Evolutionary conservation across 1,284 basidiomycete species (phyloP).

Genomic region (Gomphus bonarii): DNA sequence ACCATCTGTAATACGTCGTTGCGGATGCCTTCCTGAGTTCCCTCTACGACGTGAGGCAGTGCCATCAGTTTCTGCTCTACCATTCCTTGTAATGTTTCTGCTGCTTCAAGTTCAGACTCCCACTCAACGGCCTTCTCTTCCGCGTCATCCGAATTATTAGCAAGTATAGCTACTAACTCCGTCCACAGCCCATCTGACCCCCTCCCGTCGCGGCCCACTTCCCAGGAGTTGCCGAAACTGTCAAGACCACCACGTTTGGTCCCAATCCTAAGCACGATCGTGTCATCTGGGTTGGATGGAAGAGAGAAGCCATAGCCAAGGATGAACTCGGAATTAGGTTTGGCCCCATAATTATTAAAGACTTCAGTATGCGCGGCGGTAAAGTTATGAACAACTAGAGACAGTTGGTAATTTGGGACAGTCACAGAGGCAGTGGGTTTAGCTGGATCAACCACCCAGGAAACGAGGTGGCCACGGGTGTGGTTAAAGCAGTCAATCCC

Average conservation of each 20-base stretch:
- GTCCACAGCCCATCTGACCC: conserved; percentile 53
- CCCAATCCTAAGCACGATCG: conserved; percentile 68
- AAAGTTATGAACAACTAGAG: conserved; percentile 36
- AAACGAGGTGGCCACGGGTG: conserved; percentile 57
- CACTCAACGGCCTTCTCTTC: conserved; percentile 30
- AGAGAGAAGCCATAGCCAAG: conserved; percentile 84
- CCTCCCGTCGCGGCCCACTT: conserved; percentile 46
- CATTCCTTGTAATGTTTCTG: conserved; percentile 34
- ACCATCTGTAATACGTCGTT: conserved; percentile 15
- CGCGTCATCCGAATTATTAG: conserved; percentile 21
- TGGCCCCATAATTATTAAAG: conserved; percentile 85
- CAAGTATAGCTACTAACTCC: conserved; percentile 37
- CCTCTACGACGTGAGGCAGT: conserved; percentile 34
- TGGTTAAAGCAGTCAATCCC: conserved; percentile 83
- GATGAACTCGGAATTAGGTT: conserved; percentile 80
- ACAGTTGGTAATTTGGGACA: conserved; percentile 14
- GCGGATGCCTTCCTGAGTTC: conserved; percentile 18
- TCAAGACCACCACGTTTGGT: conserved; percentile 24
- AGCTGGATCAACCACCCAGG: conserved; percentile 56
- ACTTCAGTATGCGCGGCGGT: conserved; percentile 44
- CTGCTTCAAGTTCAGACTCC: conserved; percentile 54
- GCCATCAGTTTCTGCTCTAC: conserved; percentile 54
- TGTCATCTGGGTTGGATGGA: conserved; percentile 70
- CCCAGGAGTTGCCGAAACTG: conserved; percentile 35
- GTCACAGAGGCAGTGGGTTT: conserved; percentile 17